These are phyloP conservation scores for Tricholomella constricta DNA, from an alignment of 768 basidiomycete species.

Conservation along the genomic window DNA sequence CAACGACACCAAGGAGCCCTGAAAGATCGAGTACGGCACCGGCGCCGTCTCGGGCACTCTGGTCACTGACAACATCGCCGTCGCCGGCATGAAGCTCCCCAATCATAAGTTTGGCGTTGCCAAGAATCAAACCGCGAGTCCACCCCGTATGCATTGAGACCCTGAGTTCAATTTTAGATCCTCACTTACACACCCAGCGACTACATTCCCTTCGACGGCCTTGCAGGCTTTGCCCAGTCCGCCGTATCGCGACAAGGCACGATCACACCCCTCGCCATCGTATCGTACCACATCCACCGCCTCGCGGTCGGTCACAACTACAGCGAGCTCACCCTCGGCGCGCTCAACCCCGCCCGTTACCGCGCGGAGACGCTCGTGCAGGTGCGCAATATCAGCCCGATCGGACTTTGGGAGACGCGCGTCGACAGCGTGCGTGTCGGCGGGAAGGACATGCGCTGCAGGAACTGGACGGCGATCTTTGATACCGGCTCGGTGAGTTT, in stretches of 20 bases:
- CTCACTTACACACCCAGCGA: too few species aligned
- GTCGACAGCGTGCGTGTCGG: conserved; percentile 51
- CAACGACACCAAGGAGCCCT: conserved; percentile 44
- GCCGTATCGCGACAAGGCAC: conserved; percentile 54
- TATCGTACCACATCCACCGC: conserved; percentile 71
- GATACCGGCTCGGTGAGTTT: conserved; percentile 40
- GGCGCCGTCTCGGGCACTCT: conserved; percentile 62
- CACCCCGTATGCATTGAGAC: too few species aligned
- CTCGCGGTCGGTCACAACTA: conserved; percentile 49
- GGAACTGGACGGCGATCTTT: conserved; percentile 55
- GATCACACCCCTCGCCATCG: conserved; percentile 61
- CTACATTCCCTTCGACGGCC: conserved; percentile 51
- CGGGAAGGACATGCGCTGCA: conserved; percentile 42
- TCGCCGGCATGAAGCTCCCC: conserved; percentile 57
- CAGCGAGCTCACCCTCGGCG: conserved; percentile 69
- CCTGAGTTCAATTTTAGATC: conserved; percentile 20
- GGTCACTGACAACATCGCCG: conserved; percentile 54
- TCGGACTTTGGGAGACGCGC: conserved; percentile 55
- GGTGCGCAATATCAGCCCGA: conserved; percentile 48
- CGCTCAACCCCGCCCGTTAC: conserved; percentile 56
- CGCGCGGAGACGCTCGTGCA: conserved; percentile 46
- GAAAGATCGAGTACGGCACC: conserved; percentile 53
- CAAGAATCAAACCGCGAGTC: conserved; percentile 56
- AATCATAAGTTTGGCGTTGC: conserved; percentile 68
- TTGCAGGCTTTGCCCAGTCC: conserved; percentile 49